A percentile compares a stretch with the other conserved stretches of the same genome.
Evolutionary conservation across 768 basidiomycete species (phyloP).

Genomic region (Paxillus rubicundulus): DNA sequence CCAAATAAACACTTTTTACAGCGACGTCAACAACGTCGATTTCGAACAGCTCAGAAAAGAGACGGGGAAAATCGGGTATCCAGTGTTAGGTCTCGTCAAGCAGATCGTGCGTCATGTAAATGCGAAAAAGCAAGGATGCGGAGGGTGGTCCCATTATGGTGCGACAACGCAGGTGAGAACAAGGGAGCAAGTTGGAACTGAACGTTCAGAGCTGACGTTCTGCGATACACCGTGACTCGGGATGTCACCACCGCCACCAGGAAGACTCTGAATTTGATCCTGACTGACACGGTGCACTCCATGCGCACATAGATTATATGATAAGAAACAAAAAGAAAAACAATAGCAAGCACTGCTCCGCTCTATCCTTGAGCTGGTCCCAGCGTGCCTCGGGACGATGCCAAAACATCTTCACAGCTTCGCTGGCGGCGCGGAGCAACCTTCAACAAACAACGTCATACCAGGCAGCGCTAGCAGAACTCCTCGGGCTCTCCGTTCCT

Average conservation of each 20-base stretch:
- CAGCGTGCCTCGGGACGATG: conserved; percentile 29
- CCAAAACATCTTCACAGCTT: conserved; percentile 28
- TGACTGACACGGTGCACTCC: too few relatives aligned
- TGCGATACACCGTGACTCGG: conserved; percentile 26
- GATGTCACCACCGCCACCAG: conserved; percentile 49
- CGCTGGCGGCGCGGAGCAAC: conserved; percentile 46
- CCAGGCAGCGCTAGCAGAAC: conserved; percentile 20
- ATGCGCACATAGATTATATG: too few relatives aligned
- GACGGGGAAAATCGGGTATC: conserved; percentile 44
- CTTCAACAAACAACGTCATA: conserved; percentile 40
- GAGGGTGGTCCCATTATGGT: conserved; percentile 49
- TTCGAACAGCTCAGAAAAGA: conserved; percentile 38
- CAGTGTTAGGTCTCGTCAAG: conserved; percentile 43
- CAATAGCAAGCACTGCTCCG: too few relatives aligned
- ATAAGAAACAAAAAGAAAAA: too few relatives aligned
- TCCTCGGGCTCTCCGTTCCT: conserved; percentile 19
- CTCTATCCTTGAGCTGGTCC: conserved; percentile 38
- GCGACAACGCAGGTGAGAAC: conserved; percentile 45
- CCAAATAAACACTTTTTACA: conserved; percentile 35
- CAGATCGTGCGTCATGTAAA: conserved; percentile 42
- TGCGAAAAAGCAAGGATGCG: conserved; percentile 30
- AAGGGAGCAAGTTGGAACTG: not conserved
- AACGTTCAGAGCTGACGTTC: not conserved
- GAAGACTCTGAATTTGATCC: too few relatives aligned
- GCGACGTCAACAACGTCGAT: conserved; percentile 34